These are phyloP conservation scores for Eucalyptus tenuipes DNA, from an alignment of 345 rosid genomes.

Conservation along the genomic window DNA sequence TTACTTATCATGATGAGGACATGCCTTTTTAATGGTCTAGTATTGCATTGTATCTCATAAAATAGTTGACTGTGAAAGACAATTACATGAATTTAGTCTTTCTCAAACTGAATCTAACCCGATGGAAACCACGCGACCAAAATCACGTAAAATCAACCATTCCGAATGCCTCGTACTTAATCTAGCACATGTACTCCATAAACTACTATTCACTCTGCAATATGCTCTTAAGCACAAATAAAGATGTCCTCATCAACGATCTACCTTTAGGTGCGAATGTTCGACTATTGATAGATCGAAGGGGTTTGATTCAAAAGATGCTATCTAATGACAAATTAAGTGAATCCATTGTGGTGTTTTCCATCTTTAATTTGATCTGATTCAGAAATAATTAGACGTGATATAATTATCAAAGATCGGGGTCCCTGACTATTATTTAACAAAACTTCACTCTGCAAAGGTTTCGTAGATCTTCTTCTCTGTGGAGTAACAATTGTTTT, in stretches of 20 bases:
- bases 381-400: background rate
- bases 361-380: background rate
- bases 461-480: background rate
- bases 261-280: background rate
- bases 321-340: background rate
- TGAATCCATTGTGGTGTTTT: background rate
- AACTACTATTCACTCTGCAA: background rate
- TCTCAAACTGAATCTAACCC: background rate
- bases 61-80: background rate
- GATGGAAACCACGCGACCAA: background rate
- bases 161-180: background rate
- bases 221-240: background rate
- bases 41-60: background rate
- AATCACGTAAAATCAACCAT: background rate
- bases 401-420: background rate
- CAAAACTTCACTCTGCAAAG: background rate
- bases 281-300: background rate
- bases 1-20: background rate
- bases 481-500: background rate
- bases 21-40: background rate
- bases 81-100: background rate
- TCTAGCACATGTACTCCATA: background rate
- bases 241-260: background rate
- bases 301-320: background rate
- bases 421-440: no score